Base-by-base conservation (phyloP, 2,329 filamentous ascomycete species). In the Aspergillus uvarum region DNA sequence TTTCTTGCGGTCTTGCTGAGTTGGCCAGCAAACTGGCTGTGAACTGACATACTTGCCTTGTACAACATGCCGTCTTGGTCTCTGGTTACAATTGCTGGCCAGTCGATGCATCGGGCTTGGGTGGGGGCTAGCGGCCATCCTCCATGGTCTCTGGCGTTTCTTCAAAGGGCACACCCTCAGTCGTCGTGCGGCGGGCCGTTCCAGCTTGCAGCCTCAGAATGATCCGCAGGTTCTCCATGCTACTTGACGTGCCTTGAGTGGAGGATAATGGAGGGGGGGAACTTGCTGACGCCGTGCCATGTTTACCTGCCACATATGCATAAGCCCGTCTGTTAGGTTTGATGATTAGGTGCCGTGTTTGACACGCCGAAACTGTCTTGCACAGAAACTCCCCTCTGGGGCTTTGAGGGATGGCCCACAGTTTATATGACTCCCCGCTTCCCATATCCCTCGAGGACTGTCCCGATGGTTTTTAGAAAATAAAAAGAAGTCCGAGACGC, bases 131-230 rank as follows among this genome's bases (percentile, higher is more conserved):
- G 59, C 63, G 64, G 56, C 64, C 62, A 51, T 60, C 59, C 65
- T 65, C 56, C 64, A 64, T 65, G 56, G 64, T 62, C 63, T 70
- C 67, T 72, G 72, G 72, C 69, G 68, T 74, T 72, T 70, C 72
- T 73, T 72, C 67, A 74, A 42, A 72, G 66, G 71, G 69, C 70
- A 69, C 67, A 68, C 68, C 65, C 68, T 68, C 73, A 72, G 71
- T 76, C 70, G 74, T 71, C 74, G 74, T 76, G 76, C 76, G 73
- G 74, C 76, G 76, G 76, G 70, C 76, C 76, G 76, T 77, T 74
- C 76, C 76, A 77, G 75, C 74, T 75, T 76, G 74, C 75, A 76
- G 74, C 73, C 74, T 76, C 75, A 74, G 68, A 70, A 74, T 76
- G 74, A 76, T 76, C 71, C 74, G 74, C 75, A 76, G 73, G 65